phyloP scores from a whole-genome alignment of 2,329 filamentous ascomycete species.

The Penicillium sp. region DNA sequence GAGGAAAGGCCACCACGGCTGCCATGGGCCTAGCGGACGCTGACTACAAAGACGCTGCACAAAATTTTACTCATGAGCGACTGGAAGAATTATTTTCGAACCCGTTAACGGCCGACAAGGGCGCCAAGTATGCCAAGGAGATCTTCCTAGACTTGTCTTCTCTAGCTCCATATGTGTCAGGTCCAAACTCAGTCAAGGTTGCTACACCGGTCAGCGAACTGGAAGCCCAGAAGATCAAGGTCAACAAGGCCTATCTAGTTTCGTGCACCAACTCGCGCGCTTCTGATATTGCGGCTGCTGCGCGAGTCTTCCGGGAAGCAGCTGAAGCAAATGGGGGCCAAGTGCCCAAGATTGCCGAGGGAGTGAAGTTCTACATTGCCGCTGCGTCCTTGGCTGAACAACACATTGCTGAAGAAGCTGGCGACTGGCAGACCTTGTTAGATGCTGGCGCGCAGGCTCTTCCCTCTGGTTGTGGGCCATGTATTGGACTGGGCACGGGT shows the following conservation, averaged over 20 bases:
- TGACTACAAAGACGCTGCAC: constrained; percentile 45
- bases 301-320: constrained; percentile 78
- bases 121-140: constrained; percentile 76
- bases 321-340: constrained; percentile 57
- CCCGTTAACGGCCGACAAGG: constrained; percentile 66
- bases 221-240: constrained; percentile 66
- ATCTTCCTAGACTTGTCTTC: constrained; percentile 79
- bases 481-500: constrained; percentile 79
- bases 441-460: constrained; percentile 73
- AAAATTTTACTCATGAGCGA: constrained; percentile 66
- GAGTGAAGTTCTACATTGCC: constrained; percentile 84
- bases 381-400: constrained; percentile 81
- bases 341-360: constrained; percentile 65
- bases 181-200: constrained; percentile 88
- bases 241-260: constrained; percentile 83
- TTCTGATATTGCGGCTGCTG: constrained; percentile 77
- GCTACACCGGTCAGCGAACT: constrained; percentile 73
- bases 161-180: constrained; percentile 76
- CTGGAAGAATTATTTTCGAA: constrained; percentile 70
- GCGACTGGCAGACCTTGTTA: constrained; percentile 79
- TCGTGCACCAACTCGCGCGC: constrained; percentile 84
- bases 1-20: constrained; percentile 68
- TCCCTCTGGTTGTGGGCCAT: constrained; percentile 73
- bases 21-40: constrained; percentile 56
- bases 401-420: constrained; percentile 67